phyloP scores from a whole-genome alignment of 2,329 filamentous ascomycete genomes.

The Pyricularia grisea region DNA sequence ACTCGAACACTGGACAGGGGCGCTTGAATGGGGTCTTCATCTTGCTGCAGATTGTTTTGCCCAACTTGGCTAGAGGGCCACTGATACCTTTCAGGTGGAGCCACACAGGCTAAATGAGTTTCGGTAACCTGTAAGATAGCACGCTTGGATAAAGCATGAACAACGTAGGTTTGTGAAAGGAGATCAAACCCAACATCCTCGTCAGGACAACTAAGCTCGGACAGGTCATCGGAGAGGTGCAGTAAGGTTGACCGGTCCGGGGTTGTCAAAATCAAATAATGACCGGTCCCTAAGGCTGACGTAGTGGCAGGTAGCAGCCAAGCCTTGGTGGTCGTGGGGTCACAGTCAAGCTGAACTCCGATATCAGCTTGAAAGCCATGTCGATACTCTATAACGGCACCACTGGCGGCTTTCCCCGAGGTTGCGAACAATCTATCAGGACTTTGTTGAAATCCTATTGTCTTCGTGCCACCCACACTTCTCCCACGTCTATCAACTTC shows the following conservation, averaged over 20 bases:
- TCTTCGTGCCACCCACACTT: background rate
- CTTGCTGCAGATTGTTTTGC: background rate
- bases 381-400: slow-evolving; percentile 59
- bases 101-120: slow-evolving; percentile 24
- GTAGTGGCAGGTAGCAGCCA: slow-evolving; percentile 37
- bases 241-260: slow-evolving; percentile 39
- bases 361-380: slow-evolving; percentile 62
- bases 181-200: slow-evolving; percentile 39
- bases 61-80: background rate
- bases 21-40: background rate
- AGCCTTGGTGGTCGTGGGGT: slow-evolving; percentile 36
- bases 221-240: slow-evolving; percentile 37
- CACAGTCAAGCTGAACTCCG: slow-evolving; percentile 44
- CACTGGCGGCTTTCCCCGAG: slow-evolving; percentile 52
- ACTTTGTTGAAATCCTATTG: background rate
- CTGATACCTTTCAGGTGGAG: background rate
- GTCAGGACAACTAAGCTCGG: slow-evolving; percentile 31
- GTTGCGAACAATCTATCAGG: slow-evolving; percentile 58
- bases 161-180: slow-evolving; percentile 31
- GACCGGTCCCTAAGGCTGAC: slow-evolving; percentile 16
- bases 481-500: background rate
- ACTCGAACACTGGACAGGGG: background rate
- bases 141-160: slow-evolving; percentile 12
- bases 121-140: slow-evolving; percentile 47
- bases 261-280: slow-evolving; percentile 36